Evolutionary conservation across 2,329 filamentous ascomycete species (phyloP), one percentile per base, ranked within the genome.

Genomic region (Colletotrichum cereale): DNA sequence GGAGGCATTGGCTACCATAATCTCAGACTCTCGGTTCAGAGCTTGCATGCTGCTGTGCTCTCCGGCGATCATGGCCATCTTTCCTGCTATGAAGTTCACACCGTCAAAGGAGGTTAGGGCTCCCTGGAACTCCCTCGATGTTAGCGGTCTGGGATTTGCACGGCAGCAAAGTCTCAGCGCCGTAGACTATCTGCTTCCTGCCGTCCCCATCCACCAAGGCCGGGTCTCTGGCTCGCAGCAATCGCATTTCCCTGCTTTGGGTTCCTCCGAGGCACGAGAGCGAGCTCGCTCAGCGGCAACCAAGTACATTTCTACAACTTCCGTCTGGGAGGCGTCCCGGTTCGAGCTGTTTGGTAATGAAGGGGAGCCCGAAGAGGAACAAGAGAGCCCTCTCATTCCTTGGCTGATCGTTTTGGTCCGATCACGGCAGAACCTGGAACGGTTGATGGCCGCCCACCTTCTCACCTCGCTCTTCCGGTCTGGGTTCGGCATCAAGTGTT

Each of bases 1-100:
- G 8, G 91, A 94, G 73, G 93, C 95, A 0, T 89, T 97, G 62
- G 88, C 91, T 26, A 88, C 91, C 56, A 92, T 98, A 58, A 88
- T 97, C 61, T 88, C 91, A 72, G 90, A 93, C 76, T 98, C 96
- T 0, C 92, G 91, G 75, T 93, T 92, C 80, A 89, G 94, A 66
- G 91, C 93, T 12, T 91, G 91, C 74, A 89, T 93, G 76, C 87
- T 93, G 60, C 82, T 92, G 53, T 91, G 88, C 71, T 92, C 92
- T 1, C 91, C 91, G 2, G 87, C 90, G 0, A 89, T 95, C 50
- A 82, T 93, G 67, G 89, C 91, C 26, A 88, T 93, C 14, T 93
- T 94, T 72, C 91, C 91, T 2, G 85, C 86, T 53, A 81, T 87
- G 48, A 87, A 88, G 53, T 87, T 89, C 64, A 81, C 86, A 1